Conservation (phyloP, 1,284 basidiomycete genomes). For the Tetrapyrgos nigripes region DNA sequence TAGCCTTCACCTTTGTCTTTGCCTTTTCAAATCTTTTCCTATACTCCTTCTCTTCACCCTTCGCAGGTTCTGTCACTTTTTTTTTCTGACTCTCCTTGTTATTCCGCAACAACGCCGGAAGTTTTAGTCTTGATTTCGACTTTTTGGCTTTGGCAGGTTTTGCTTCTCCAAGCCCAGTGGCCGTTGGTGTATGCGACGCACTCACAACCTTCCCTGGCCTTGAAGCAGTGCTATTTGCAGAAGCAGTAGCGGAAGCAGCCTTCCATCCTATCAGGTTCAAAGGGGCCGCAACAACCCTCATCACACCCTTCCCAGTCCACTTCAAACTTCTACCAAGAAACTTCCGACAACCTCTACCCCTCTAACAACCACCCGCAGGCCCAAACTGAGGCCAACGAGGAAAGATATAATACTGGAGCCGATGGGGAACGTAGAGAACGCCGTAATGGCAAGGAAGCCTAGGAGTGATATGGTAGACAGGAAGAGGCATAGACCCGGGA, state of each 20-base stretch:
- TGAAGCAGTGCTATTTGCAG: no score
- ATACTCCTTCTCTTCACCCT: no score
- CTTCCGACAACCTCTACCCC: constrained; percentile 35
- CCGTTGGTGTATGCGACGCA: no score
- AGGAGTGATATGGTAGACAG: constrained; percentile 58
- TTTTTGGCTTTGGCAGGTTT: no score
- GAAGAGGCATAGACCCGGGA: constrained; percentile 65
- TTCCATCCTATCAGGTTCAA: background rate
- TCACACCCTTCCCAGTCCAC: background rate
- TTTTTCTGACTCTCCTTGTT: no score
- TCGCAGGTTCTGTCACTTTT: no score
- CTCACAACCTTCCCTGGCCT: no score
- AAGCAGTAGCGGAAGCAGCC: background rate
- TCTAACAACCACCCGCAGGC: constrained; percentile 70
- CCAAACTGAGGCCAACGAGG: constrained; percentile 59
- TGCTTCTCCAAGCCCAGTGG: no score
- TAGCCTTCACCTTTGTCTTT: no score
- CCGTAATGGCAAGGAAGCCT: constrained; percentile 62
- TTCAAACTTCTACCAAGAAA: background rate
- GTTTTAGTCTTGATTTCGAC: no score
- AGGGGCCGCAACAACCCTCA: background rate
- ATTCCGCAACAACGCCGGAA: no score
- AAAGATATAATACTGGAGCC: constrained; percentile 65
- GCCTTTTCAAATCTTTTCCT: no score
- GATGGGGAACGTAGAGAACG: constrained; percentile 64